Conservation (phyloP, 163 green algal genomes). For the Chlamydomonas reinhardtii region DNA sequence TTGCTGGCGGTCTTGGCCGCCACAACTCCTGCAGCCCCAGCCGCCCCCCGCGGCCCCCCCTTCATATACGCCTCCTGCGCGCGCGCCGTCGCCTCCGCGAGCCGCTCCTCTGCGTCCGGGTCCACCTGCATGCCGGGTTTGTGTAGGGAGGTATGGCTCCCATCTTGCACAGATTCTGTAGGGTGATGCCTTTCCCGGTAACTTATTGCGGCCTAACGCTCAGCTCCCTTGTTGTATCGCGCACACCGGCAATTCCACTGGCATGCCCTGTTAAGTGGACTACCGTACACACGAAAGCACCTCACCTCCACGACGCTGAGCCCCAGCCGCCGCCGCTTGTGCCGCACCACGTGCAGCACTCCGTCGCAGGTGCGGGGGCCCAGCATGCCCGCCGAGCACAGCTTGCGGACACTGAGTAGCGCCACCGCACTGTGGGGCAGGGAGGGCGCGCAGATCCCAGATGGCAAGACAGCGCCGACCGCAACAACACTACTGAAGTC, state of each 20-base stretch:
- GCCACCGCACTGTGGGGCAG: constrained; percentile 57
- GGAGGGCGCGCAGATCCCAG: background rate
- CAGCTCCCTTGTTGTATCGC: no score
- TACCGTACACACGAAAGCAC: no score
- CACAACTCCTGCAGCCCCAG: background rate
- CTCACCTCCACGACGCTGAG: constrained; percentile 64
- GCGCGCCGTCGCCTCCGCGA: constrained; percentile 27
- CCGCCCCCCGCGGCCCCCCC: background rate
- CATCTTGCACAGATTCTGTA: no score
- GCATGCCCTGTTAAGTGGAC: no score
- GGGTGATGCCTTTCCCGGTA: no score
- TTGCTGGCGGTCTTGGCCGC: background rate
- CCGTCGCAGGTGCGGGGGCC: constrained; percentile 53
- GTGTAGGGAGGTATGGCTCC: no score
- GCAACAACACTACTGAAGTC: background rate
- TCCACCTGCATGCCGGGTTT: constrained; percentile 69
- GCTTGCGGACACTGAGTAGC: constrained; percentile 66
- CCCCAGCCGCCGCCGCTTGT: constrained; percentile 60
- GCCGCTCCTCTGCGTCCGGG: constrained; percentile 58
- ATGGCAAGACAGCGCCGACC: background rate
- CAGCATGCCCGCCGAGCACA: constrained; percentile 59
- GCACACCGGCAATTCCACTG: no score
- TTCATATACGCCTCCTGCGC: constrained; percentile 4
- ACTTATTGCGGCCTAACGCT: no score
- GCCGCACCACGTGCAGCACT: constrained; percentile 66